A percentile compares a stretch with the other conserved stretches of the same genome.
Conservation (phyloP, 192 early-diverging fungal genomes). For the Coemansia sp. region DNA sequence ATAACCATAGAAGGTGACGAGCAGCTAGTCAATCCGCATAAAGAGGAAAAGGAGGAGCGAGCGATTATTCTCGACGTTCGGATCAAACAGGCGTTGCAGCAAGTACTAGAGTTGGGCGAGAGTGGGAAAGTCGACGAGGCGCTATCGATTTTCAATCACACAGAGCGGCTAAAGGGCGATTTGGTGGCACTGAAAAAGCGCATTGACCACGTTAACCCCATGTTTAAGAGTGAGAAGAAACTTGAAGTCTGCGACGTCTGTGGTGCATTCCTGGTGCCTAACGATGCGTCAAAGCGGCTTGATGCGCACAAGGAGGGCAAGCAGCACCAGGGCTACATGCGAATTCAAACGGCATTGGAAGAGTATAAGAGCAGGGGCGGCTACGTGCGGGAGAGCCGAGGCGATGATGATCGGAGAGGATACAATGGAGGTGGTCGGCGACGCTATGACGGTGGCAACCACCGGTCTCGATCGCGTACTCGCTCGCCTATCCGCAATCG, state of each 20-base stretch:
- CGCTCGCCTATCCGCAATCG: conserved; percentile 26
- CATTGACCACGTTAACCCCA: conserved; percentile 59
- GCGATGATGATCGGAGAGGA: conserved; percentile 17
- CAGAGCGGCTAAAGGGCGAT: conserved; percentile 70
- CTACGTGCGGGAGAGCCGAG: conserved; percentile 3
- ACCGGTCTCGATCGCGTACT: conserved; percentile 28
- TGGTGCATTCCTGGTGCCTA: conserved; percentile 80
- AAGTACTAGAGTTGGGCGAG: conserved; percentile 74
- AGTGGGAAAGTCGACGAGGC: conserved; percentile 77
- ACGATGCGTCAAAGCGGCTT: conserved; percentile 78
- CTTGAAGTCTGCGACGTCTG: conserved; percentile 85
- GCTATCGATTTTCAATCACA: conserved; percentile 60
- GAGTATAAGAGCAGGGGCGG: conserved; percentile 56
- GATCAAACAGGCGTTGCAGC: conserved; percentile 66
- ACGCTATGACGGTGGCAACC: conserved; percentile 16
- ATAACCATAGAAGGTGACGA: conserved; percentile 68
- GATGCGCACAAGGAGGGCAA: conserved; percentile 83
- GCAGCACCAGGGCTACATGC: conserved; percentile 81
- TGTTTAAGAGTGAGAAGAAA: conserved; percentile 71
- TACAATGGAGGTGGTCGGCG: conserved; percentile 18
- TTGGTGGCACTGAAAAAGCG: conserved; percentile 60
- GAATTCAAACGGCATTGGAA: conserved; percentile 73
- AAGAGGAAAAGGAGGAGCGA: conserved; percentile 80
- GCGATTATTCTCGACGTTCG: conserved; percentile 81
- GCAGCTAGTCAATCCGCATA: conserved; percentile 61